Evolutionary conservation across 2,329 filamentous ascomycete species (phyloP), one percentile per base, ranked within the genome.

Genomic region (Myriangium duriaei): DNA sequence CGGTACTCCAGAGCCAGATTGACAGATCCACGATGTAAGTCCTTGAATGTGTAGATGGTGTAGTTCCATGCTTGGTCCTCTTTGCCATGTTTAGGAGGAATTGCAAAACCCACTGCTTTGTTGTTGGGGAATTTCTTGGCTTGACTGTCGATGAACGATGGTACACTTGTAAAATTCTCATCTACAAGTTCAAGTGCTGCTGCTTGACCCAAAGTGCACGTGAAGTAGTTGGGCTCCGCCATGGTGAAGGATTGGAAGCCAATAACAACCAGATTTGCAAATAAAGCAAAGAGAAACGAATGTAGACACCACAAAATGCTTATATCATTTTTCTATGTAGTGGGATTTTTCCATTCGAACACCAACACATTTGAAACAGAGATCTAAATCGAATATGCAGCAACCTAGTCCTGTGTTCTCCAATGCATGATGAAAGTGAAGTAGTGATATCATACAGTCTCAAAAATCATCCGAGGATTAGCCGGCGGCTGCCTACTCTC

Each of bases 131-230:
- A 47, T 1, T 46, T 19, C 5, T 51, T 42, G 1, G 67, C 67
- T 47, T 72, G 68, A 5, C 53, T 41, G n/a, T 67, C 62, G 12
- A 77, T 52, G 39, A 77, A 61, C 0, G 66, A 54, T 37, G 63
- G 60, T 39, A 76, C 62, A 0, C 63, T 71, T 2, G 55, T 47
- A 45, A 63, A 68, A 1, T 54, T 51, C 18, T 58, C 59, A 7
- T 49, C 44, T 3, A 39, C 40, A 3, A 42, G 30, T 12, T 57
- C 61, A 12, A 67, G 45, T 2, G 45, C 43, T 1, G 60, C 56
- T 9, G 72, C 71, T 49, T 77, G 64, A 1, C 71, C 74, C 2
- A 79, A 60, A 0, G 72, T 76, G 51, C 74, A 78, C 3, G 67
- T 67, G 48, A 78, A 78, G 52, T 77, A 76, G 41, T 69, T 74